A percentile compares a stretch with the other conserved stretches of the same genome.
phyloP scores from a whole-genome alignment of 208 protist genomes.

The Leishmania mexicana region DNA sequence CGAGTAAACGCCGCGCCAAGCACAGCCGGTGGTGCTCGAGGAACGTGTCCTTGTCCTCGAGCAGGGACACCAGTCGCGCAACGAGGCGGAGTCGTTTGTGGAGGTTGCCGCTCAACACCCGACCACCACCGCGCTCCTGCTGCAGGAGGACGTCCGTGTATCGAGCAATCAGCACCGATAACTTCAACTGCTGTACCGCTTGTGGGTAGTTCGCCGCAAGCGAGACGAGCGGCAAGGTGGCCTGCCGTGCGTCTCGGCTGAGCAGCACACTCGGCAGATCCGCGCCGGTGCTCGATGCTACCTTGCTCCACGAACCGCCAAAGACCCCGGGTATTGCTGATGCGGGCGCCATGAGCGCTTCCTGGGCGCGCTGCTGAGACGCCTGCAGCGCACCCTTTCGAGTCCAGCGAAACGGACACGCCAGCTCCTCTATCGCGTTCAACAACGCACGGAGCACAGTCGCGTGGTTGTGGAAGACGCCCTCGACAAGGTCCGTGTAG shows the following conservation, averaged over 20 bases:
- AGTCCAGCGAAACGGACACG: conserved; percentile 57
- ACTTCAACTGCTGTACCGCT: conserved; percentile 30
- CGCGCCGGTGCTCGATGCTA: background rate
- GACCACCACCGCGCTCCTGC: conserved; percentile 27
- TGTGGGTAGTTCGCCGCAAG: conserved; percentile 17
- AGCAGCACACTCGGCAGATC: conserved; percentile 50
- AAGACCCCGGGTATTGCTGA: background rate
- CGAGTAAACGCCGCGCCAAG: conserved; percentile 54
- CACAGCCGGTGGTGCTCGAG: conserved; percentile 56
- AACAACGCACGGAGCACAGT: conserved; percentile 42
- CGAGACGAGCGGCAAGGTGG: conserved; percentile 32
- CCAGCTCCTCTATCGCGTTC: conserved; percentile 54
- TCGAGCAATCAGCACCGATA: conserved; percentile 45
- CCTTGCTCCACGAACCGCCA: background rate
- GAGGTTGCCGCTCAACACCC: conserved; percentile 20
- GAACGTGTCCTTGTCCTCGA: conserved; percentile 74
- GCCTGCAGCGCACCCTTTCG: conserved; percentile 31
- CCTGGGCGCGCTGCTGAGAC: conserved; percentile 29
- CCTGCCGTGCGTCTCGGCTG: conserved; percentile 46
- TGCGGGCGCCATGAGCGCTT: conserved; percentile 12
- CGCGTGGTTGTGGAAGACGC: conserved; percentile 38
- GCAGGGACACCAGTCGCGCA: conserved; percentile 38
- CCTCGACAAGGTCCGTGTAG: conserved; percentile 43
- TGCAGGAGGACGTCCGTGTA: conserved; percentile 50
- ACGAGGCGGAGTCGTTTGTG: conserved; percentile 29